Conservation (phyloP, 345 rosid genomes). For the Clausena lansium region DNA sequence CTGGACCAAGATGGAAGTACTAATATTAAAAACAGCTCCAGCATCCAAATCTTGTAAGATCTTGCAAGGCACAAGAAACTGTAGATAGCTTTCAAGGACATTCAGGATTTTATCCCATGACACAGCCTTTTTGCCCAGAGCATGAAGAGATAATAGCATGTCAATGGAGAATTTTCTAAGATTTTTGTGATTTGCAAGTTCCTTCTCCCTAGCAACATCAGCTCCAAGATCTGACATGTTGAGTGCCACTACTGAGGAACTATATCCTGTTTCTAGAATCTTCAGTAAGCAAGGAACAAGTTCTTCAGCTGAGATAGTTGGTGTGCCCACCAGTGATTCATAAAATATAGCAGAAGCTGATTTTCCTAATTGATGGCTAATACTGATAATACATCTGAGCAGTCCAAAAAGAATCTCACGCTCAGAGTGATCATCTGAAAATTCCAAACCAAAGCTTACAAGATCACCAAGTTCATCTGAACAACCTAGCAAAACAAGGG, state of each 20-base stretch:
- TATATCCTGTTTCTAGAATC: constrained; percentile 77
- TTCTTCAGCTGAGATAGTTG: constrained; percentile 66
- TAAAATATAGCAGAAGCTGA: constrained; percentile 71
- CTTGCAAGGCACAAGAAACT: constrained; percentile 75
- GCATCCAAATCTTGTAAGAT: constrained; percentile 41
- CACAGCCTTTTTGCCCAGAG: constrained; percentile 57
- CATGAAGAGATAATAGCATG: constrained; percentile 68
- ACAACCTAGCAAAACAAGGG: constrained; percentile 41
- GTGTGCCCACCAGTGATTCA: constrained; percentile 60
- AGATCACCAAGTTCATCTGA: constrained; percentile 49
- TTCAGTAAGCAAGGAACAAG: constrained; percentile 68
- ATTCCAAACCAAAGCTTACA: constrained; percentile 38
- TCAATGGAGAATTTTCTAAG: constrained; percentile 73
- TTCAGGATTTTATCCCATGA: constrained; percentile 75
- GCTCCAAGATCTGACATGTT: constrained; percentile 47
- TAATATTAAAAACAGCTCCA: constrained; percentile 42
- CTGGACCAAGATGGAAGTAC: constrained; percentile 57
- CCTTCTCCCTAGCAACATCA: constrained; percentile 68
- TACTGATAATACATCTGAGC: constrained; percentile 51
- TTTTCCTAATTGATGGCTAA: constrained; percentile 82
- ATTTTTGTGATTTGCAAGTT: constrained; percentile 59
- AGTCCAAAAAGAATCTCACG: constrained; percentile 64
- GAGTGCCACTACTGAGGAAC: constrained; percentile 40
- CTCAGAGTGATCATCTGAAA: constrained; percentile 42
- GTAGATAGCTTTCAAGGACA: constrained; percentile 59